Conservation (phyloP, 345 rosid species). For the Lepidium africanum region DNA sequence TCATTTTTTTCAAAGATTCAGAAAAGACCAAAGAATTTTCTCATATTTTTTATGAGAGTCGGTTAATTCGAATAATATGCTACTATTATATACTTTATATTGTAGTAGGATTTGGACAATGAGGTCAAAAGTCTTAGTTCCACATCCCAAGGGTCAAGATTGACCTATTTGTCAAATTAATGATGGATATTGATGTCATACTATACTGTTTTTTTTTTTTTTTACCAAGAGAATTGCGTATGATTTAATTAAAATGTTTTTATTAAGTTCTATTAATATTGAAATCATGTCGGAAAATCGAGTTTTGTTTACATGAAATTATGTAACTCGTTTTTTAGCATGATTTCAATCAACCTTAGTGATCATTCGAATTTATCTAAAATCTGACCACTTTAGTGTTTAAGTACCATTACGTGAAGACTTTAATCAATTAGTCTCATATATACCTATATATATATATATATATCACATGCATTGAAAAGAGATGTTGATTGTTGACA, state of each 20-base stretch:
- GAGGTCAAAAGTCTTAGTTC: slow-evolving; percentile 17
- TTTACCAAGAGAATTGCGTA: not conserved
- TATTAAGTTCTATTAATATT: not conserved
- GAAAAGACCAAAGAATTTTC: slow-evolving; percentile 13
- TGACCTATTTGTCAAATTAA: not conserved
- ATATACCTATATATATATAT: not conserved
- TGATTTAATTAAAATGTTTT: not conserved
- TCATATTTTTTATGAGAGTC: not conserved
- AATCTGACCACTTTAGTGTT: no score
- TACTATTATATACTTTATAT: not conserved
- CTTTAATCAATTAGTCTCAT: not conserved
- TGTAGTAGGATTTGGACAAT: no score
- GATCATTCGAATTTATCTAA: no score
- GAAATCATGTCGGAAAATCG: not conserved
- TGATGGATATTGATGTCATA: not conserved
- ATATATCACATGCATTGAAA: not conserved
- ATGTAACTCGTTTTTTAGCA: no score
- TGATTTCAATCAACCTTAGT: no score
- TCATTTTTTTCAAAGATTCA: slow-evolving; percentile 17
- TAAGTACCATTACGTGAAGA: not conserved
- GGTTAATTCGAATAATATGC: slow-evolving; percentile 11
- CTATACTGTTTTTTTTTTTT: not conserved
- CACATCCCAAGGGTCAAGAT: slow-evolving; percentile 14
- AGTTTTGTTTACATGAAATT: not conserved
- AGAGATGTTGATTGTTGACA: not conserved